Base-by-base conservation (phyloP, 306 rosid genomes). In the Glycine tomentella region DNA sequence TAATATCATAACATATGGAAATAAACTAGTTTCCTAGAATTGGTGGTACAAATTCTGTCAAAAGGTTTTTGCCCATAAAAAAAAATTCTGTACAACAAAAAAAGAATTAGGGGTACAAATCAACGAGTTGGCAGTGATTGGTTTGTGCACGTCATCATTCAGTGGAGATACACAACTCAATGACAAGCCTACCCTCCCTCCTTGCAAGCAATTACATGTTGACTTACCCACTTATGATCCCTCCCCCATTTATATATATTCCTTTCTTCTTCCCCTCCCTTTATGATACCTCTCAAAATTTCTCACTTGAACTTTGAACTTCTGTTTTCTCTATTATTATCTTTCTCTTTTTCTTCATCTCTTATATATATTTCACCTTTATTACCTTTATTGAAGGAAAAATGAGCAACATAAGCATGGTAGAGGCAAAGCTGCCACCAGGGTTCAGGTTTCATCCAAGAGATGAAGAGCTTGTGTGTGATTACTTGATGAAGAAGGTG, bases 391-490 rank as follows among this genome's bases (percentile, higher is more conserved):
- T 67, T 36, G 16, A 50, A 65, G 50, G 15, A 71, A 38, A 38
- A 69, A 94, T 89, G 92, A 91, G 93, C 73, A 92, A 83, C 86
- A 89, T 94, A 89, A 90, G 94, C 91, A 79, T 84, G 89, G 98
- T 94, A 38, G 98, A 94, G 86, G 89, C 96, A 59, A 90, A 87
- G 65, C 59, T 94, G 52, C 98, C 98, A 55, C 97, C 98, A 3
- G 98, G 98, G 38, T 94, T 94, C 75, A 88, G 98, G 86, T 94
- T 94, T 81, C 98, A 94, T 88, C 98, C 98, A 1, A 91, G 86
- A 85, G 98, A 94, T 79, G 98, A 94, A 84, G 98, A 94, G 10
- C 93, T 94, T 53, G 98, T 94, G 0, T 94, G 94, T 82, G 96
- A 92, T 82, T 94, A 94, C 73, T 81, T 94, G 89, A 78, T 94